Evolutionary conservation across 73 alveolate genomes (phyloP), one percentile per base, ranked within the genome.

Genomic region (Strombidium stylifer): DNA sequence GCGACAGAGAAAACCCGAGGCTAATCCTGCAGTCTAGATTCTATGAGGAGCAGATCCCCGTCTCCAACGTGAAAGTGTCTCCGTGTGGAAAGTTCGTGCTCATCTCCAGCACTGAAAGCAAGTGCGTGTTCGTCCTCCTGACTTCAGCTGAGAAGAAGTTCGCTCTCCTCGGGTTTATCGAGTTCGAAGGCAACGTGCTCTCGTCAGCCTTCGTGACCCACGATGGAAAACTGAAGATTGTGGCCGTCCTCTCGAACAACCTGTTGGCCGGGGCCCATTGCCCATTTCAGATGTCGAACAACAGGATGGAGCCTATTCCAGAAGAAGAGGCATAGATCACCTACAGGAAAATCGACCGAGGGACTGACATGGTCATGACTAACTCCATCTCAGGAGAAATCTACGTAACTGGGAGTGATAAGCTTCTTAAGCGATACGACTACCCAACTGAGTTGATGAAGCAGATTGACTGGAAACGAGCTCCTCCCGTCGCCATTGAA

Each of bases 401-500:
- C 49, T 70, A 58, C 32, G 51, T 92, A 18, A 81, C 96, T 0
- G 98, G 98, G 40, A 86, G 84, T 20, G 99, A 94, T 70, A 91
- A 87, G 70, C 72, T 85, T 79, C 69, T 94, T 39, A 91, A 92
- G 82, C 88, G 83, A 36, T 94, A 91, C 68, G 92, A 87, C 11
- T 68, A 73, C 46, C 99, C 99, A 11, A 86, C 81, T 8, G 98
- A 91, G n/a, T 73, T 77, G 30, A 88, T 73, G 81, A 71, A 67
- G 12, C 78, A 74, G 64, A 90, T 94, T 68, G 96, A 91, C 55
- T 80, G 75, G 48, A 88, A 86, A 44, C 87, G 87, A 48, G 88
- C 93, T 14, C 90, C 95, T 14, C 73, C 70, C 65, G 92, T 92
- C 59, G 96, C 99, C 15, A 75, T 88, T 8, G 99, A 94, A 65